These are phyloP conservation scores for Kwoniella pini DNA, from an alignment of 768 basidiomycete species.

Conservation along the genomic window DNA sequence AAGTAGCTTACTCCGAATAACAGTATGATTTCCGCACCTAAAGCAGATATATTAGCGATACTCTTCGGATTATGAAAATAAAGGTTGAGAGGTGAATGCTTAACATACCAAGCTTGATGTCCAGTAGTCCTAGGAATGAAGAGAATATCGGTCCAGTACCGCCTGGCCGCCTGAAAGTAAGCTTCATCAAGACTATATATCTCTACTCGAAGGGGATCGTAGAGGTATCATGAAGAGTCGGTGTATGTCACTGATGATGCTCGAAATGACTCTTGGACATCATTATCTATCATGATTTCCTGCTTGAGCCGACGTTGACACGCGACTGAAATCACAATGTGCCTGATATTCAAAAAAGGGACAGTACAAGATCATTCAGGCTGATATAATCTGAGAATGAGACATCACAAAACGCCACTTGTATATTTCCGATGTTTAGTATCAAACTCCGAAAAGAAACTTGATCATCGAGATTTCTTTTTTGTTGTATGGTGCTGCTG, in stretches of 20 bases:
- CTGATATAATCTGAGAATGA: not conserved
- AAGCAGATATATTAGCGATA: not conserved
- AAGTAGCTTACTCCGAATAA: slow-evolving; percentile 74
- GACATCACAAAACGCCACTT: not conserved
- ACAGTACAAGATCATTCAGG: no score
- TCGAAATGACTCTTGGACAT: not conserved
- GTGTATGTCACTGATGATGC: not conserved
- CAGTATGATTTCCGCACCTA: slow-evolving; percentile 76
- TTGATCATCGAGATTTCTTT: slow-evolving; percentile 6
- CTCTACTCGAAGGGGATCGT: no score
- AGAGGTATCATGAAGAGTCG: not conserved
- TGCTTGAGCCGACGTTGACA: not conserved
- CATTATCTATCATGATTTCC: not conserved
- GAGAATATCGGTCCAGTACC: slow-evolving; percentile 36
- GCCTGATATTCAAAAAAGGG: not conserved
- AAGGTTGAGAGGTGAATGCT: not conserved
- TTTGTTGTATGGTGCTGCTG: not conserved
- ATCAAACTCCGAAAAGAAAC: slow-evolving; percentile 12
- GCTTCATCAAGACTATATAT: slow-evolving; percentile 25
- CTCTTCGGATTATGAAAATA: not conserved
- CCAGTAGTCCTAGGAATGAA: slow-evolving; percentile 81
- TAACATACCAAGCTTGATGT: slow-evolving; percentile 77
- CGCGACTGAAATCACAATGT: not conserved
- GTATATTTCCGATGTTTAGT: not conserved
- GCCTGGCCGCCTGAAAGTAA: slow-evolving; percentile 25